Evolutionary conservation across 805 yeast genomes (phyloP).

Genomic region (Saccharomyces paradoxus): DNA sequence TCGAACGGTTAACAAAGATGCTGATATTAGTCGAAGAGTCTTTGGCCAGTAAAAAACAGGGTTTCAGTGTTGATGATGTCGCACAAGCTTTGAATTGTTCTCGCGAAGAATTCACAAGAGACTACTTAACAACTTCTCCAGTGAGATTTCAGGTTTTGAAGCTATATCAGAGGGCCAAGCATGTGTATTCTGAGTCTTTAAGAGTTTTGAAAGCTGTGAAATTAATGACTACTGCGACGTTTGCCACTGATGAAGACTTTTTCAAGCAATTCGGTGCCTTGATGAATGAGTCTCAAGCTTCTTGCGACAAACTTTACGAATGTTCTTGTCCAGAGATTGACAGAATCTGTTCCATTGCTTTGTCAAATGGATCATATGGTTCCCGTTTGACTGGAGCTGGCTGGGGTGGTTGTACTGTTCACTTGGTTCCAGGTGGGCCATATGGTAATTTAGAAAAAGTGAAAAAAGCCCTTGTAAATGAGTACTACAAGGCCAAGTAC

Average conservation of each 20-base stretch:
- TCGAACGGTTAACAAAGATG: constrained; percentile 35
- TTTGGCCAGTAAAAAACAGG: constrained; percentile 35
- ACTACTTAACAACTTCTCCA: constrained; percentile 43
- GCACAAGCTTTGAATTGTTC: constrained; percentile 37
- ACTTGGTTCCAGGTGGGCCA: constrained; percentile 36
- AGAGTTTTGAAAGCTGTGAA: constrained; percentile 47
- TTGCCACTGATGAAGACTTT: constrained; percentile 27
- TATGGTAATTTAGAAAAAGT: constrained; percentile 26
- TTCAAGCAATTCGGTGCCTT: constrained; percentile 41
- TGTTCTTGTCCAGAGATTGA: constrained; percentile 52
- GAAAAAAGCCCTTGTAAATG: constrained; percentile 40
- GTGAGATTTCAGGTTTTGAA: constrained; percentile 48
- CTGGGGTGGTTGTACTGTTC: constrained; percentile 68
- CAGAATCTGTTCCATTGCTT: constrained; percentile 45
- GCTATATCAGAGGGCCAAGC: constrained; percentile 49
- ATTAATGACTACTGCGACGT: constrained; percentile 27
- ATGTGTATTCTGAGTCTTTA: constrained; percentile 52
- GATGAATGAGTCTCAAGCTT: constrained; percentile 52
- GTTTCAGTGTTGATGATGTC: constrained; percentile 44
- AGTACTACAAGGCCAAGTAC: constrained; percentile 42
- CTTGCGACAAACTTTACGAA: constrained; percentile 41
- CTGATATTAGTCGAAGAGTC: constrained; percentile 38
- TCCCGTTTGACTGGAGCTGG: constrained; percentile 76
- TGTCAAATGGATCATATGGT: constrained; percentile 52
- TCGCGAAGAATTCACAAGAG: constrained; percentile 34